Evolutionary conservation across 345 rosid genomes (phyloP).

Genomic region (Toxicodendron radicans): DNA sequence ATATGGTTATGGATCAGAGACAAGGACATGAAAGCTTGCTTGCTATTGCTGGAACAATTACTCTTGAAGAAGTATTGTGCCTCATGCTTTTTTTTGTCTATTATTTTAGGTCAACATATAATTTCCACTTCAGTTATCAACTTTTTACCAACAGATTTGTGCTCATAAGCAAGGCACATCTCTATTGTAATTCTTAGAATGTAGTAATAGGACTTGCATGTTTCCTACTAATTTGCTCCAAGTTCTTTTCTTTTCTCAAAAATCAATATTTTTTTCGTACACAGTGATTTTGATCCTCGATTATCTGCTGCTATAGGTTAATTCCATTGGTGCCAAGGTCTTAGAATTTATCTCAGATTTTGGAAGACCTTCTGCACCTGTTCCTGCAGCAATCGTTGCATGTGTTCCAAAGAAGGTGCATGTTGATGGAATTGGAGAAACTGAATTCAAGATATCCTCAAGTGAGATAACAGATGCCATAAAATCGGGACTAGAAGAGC

Average conservation of each 20-base stretch:
- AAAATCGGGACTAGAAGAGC: constrained; percentile 70
- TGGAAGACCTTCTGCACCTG: constrained; percentile 87
- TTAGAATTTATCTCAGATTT: constrained; percentile 90
- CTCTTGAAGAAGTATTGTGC: constrained; percentile 80
- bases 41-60: constrained; percentile 84
- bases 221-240: neutral
- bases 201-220: neutral
- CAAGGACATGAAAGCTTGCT: constrained; percentile 95
- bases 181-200: neutral
- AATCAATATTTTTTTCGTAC: neutral
- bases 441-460: constrained; percentile 76
- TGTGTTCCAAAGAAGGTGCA: constrained; percentile 93
- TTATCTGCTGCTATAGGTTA: constrained; percentile 54
- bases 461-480: constrained; percentile 72
- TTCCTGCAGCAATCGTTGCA: constrained; percentile 98
- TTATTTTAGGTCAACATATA: constrained; percentile 1
- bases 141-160: neutral
- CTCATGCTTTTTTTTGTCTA: constrained; percentile 14
- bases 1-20: constrained; percentile 93
- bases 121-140: neutral
- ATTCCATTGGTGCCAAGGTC: constrained; percentile 85
- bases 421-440: constrained; percentile 77
- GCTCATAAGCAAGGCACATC: neutral
- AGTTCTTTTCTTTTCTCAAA: neutral
- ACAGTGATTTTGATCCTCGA: too few species aligned